Percentiles rank a stretch among this genome's conserved stretches.
phyloP scores from a whole-genome alignment of 106 monocot genomes.

The Dioscorea dumetorum region DNA sequence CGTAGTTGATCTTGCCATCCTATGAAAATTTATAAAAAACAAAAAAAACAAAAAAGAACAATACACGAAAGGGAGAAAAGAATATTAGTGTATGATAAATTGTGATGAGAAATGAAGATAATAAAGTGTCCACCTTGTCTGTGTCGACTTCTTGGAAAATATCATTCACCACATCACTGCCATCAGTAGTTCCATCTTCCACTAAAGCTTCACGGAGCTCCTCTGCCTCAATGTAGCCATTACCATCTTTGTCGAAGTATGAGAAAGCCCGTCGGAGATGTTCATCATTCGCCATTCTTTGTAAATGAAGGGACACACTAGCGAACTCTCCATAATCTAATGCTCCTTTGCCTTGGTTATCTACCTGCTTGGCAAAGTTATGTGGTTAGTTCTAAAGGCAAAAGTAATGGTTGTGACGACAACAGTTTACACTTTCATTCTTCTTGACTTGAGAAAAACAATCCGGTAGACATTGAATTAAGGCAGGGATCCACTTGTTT shows the following conservation, averaged over 20 bases:
- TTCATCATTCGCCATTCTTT: conserved; percentile 92
- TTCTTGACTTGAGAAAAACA: not conserved
- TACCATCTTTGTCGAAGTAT: conserved; percentile 85
- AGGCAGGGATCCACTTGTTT: not conserved
- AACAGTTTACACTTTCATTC: too few relatives aligned
- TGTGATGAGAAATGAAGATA: conserved; percentile 6
- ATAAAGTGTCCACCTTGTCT: conserved; percentile 65
- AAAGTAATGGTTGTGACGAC: not conserved
- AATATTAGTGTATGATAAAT: not conserved
- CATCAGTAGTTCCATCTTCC: conserved; percentile 64
- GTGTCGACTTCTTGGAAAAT: conserved; percentile 93
- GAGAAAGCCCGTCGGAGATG: conserved; percentile 75
- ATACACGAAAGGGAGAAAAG: not conserved
- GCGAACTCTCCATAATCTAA: conserved; percentile 91
- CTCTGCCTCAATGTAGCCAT: conserved; percentile 80
- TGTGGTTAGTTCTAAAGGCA: not conserved
- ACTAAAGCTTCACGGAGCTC: conserved; percentile 76
- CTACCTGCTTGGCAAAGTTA: conserved; percentile 48
- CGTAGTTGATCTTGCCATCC: conserved; percentile 71
- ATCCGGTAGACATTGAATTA: not conserved
- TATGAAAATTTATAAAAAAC: conserved; percentile 10
- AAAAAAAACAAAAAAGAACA: not conserved
- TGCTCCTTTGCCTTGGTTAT: conserved; percentile 67
- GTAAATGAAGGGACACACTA: conserved; percentile 80
- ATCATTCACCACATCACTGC: conserved; percentile 70